Conservation (phyloP, 148 eudicot genomes). For the Heliosperma pusillum region DNA sequence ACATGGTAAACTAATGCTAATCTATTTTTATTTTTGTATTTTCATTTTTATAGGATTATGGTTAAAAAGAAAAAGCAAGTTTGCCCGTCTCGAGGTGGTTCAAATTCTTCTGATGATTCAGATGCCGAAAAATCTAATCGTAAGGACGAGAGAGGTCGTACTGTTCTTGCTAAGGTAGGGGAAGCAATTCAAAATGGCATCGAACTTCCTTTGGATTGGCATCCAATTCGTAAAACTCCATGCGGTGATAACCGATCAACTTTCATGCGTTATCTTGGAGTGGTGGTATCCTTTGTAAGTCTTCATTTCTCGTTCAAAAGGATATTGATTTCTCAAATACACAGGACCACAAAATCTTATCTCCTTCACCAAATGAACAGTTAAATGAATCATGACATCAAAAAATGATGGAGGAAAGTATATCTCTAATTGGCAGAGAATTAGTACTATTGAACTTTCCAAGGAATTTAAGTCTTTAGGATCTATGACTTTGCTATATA, state of each 20-base stretch:
- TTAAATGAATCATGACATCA: neutral
- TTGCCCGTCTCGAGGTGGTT: neutral
- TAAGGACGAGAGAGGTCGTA: slow-evolving; percentile 2
- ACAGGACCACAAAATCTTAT: neutral
- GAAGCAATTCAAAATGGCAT: neutral
- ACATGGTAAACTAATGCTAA: no score
- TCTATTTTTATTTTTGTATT: no score
- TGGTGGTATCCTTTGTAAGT: no score
- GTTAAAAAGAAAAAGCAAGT: neutral
- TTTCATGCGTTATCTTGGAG: no score
- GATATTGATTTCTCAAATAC: neutral
- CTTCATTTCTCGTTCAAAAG: neutral
- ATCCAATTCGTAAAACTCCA: neutral
- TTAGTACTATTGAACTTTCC: no score
- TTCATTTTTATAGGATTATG: neutral
- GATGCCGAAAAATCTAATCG: neutral
- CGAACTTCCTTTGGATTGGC: no score
- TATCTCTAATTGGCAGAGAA: neutral
- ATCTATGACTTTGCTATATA: neutral
- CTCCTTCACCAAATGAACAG: neutral
- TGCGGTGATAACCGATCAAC: neutral
- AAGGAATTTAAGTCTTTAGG: neutral
- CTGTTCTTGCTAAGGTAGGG: slow-evolving; percentile 1
- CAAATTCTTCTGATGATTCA: neutral
- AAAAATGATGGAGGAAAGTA: neutral